Evolutionary conservation across 371 early-diverging fungal species (phyloP), one percentile per base, ranked within the genome.

Genomic region (Mortierella sp.): DNA sequence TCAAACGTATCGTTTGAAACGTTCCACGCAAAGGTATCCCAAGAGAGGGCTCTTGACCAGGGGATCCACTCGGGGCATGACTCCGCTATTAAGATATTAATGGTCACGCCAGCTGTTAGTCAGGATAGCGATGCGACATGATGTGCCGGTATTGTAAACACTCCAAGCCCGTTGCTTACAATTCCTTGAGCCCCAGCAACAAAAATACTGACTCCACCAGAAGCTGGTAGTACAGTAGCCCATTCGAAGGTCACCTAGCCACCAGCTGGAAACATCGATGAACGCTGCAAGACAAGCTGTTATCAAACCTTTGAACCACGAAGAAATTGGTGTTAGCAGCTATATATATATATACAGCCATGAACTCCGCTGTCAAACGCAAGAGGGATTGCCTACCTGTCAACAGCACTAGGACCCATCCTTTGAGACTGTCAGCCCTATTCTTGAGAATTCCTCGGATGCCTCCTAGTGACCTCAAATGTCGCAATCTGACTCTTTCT

Each of bases 151-250:
- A 47, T 17, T 13, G 10, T 15, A 40, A 40, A 6, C 35, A 32
- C 17, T 26, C 12, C 23, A 9, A 28, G 6, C 5, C 17, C n/a
- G 6, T 35, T 23, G 51, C 74, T 74, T 66, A 75, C 72, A 79
- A 85, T 85, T 83, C 66, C 75, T 74, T 58, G 71, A 76, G 26
- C 79, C 90, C 96, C 94, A 95, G 83, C 98, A 98, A 83, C 98
- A 98, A 83, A 96, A 97, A 70, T 93, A 87, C 56, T 91, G 90
- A 84, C 93, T 96, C 68, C 94, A 85, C 72, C 93, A 91, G 87
- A 94, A 96, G 49, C 88, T 92, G 1, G 90, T 92, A 2, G 85
- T 85, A 77, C 98, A 98, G 70, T 94, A 96, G 0, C 98, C 98
- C 59, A 88, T 82, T 74, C 93, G 92, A 64, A 94, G 82, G 77